A percentile compares a stretch with the other conserved stretches of the same genome.
These are phyloP conservation scores for Scutellaria minor DNA, from an alignment of 257 asterid genomes.

Conservation along the genomic window DNA sequence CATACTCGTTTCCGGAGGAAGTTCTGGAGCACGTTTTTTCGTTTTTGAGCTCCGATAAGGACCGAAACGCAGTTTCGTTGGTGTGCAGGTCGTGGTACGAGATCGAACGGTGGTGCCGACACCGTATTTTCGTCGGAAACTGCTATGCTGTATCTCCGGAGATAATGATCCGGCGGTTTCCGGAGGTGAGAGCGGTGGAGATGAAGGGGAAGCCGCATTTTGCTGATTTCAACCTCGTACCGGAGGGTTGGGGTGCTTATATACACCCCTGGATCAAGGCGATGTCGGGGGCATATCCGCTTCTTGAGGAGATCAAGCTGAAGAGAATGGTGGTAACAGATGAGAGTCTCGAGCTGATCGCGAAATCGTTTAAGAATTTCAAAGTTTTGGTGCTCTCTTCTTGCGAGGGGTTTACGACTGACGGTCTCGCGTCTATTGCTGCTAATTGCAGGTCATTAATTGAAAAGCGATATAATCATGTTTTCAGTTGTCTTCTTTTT, in stretches of 20 bases:
- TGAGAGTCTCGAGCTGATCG: slow-evolving; percentile 72
- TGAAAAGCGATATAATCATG: not conserved
- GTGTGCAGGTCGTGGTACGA: slow-evolving; percentile 97
- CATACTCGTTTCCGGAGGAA: slow-evolving; percentile 82
- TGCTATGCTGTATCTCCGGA: slow-evolving; percentile 82
- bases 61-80: slow-evolving; percentile 80
- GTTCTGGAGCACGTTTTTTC: slow-evolving; percentile 86
- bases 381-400: slow-evolving; percentile 72
- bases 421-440: slow-evolving; percentile 86
- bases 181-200: slow-evolving; percentile 72
- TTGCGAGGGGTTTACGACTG: slow-evolving; percentile 84
- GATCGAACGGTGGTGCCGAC: slow-evolving; percentile 84
- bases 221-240: slow-evolving; percentile 89
- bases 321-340: slow-evolving; percentile 87
- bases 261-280: slow-evolving; percentile 79
- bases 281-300: slow-evolving; percentile 71
- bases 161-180: slow-evolving; percentile 73
- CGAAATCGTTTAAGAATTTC: slow-evolving; percentile 66
- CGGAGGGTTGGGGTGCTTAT: slow-evolving; percentile 91
- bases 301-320: slow-evolving; percentile 81
- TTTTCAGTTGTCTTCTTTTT: slow-evolving; percentile 2
- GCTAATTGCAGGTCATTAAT: slow-evolving; percentile 76
- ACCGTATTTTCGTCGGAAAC: slow-evolving; percentile 80
- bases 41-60: slow-evolving; percentile 63
- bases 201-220: slow-evolving; percentile 96